Evolutionary conservation across 352 stramenopile species (phyloP).

Genomic region (Pythium volutum): DNA sequence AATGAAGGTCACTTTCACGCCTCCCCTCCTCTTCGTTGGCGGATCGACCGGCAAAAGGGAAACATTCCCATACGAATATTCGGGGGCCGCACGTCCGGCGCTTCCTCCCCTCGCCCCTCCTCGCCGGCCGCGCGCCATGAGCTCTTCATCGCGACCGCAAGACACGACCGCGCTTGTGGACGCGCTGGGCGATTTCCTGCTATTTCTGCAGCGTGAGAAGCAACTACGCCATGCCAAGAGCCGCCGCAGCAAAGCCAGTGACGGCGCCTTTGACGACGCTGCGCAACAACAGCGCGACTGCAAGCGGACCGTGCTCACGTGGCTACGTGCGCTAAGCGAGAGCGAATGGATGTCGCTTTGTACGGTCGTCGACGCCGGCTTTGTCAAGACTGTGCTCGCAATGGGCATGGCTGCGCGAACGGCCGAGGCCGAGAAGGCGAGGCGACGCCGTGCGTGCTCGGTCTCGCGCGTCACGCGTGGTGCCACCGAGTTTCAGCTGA

Average conservation of each 20-base stretch:
- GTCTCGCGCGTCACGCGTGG: constrained; percentile 2
- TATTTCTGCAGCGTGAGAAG: constrained; percentile 34
- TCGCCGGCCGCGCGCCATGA: background rate
- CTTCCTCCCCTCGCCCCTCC: background rate
- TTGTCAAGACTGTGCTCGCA: constrained; percentile 77
- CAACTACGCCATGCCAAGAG: constrained; percentile 15
- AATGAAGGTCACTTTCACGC: constrained; percentile 14
- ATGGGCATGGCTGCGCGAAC: constrained; percentile 45
- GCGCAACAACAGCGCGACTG: constrained; percentile 16
- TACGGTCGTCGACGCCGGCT: constrained; percentile 56
- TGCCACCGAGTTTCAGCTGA: constrained; percentile 57
- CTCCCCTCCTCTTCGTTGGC: background rate
- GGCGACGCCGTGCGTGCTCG: constrained; percentile 4
- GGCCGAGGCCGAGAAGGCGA: constrained; percentile 17
- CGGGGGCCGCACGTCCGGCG: background rate
- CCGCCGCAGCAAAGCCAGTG: too few relatives aligned
- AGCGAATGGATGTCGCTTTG: constrained; percentile 59
- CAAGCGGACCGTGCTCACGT: constrained; percentile 43
- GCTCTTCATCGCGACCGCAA: background rate
- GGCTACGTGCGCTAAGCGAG: constrained; percentile 39
- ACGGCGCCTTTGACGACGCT: background rate
- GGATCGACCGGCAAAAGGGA: background rate
- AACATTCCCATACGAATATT: background rate
- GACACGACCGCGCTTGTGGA: constrained; percentile 23
- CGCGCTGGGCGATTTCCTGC: constrained; percentile 57